Base-by-base conservation (phyloP, 1,284 basidiomycete species). In the Cutaneotrichosporon dermatis region DNA sequence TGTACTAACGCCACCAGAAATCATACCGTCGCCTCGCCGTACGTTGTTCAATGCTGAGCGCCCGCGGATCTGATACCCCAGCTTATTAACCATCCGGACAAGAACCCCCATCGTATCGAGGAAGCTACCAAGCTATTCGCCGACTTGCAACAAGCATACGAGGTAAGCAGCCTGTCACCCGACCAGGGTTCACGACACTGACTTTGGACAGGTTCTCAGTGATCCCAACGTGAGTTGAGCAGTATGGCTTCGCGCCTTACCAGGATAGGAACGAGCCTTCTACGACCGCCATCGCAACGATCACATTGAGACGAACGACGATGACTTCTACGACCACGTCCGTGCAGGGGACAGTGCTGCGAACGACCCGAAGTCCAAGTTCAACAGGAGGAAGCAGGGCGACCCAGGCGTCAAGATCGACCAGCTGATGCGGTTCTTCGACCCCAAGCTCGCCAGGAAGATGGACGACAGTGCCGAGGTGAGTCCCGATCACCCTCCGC, bases 271-370 rank as follows among this genome's bases (percentile, higher is more conserved):
- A 82, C 83, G 95, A 63, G 93, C 95, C 45, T 99, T 94, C 90
- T 99, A 99, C 76, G 95, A 99, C 76, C 87, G 87, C n/a, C 94
- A 98, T 75, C 85, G 90, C 49, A 88, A 91, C 39, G 88, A 89
- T n/a, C 82, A 92, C 7, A 82, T 83, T 10, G 89, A 90, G 1
- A 88, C 90, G 67, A 87, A 89, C 44, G 92, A 94, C 73, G 88
- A 88, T 58, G 86, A 85, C 9, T 85, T 94, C 4, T 91, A 91
- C 68, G 87, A 93, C 63, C 89, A 93, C 68, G 88, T 96, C 64
- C 83, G 85, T 55, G 83, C 80, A 51, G 92, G 92, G 36, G 79
- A 76, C 40, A 66, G 68, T 8, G 74, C 75, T 2, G 70, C 73
- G n/a, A 60, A 64, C 5, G 71, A 74, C 52, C 68, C 69, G 54